Percentiles rank a stretch among this genome's conserved stretches.
phyloP scores from a whole-genome alignment of 164 flowering plant species.

The Berberis vulgaris region DNA sequence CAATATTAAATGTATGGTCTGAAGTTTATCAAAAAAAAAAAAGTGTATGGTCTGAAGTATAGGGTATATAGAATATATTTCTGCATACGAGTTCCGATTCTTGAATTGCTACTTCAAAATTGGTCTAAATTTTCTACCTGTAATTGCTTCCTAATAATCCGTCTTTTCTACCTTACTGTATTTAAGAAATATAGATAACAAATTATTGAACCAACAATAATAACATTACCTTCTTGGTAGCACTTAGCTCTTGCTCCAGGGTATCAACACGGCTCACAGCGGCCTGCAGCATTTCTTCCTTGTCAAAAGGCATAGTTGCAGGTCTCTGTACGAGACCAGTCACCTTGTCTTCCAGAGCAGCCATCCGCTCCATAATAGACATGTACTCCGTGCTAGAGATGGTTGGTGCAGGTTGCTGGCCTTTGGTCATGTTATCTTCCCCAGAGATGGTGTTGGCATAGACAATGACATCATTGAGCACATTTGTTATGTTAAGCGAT shows the following conservation, averaged over 20 bases:
- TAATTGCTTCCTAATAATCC: too few relatives aligned
- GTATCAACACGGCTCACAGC: slow-evolving; percentile 42
- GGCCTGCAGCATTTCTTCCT: slow-evolving; percentile 54
- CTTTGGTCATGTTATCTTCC: slow-evolving; percentile 16
- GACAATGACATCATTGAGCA: slow-evolving; percentile 44
- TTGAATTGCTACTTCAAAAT: too few relatives aligned
- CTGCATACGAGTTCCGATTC: too few relatives aligned
- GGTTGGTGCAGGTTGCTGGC: slow-evolving; percentile 20
- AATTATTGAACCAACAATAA: not conserved
- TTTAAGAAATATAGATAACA: too few relatives aligned
- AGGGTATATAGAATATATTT: too few relatives aligned
- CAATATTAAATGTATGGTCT: too few relatives aligned
- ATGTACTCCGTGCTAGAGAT: slow-evolving; percentile 40
- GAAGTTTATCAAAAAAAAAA: too few relatives aligned
- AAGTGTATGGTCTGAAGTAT: too few relatives aligned
- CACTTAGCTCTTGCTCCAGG: slow-evolving; percentile 52
- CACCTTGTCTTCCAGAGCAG: slow-evolving; percentile 61
- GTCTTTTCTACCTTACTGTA: too few relatives aligned
- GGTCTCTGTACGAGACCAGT: slow-evolving; percentile 30
- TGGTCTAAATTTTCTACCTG: too few relatives aligned
- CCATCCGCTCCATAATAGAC: slow-evolving; percentile 45
- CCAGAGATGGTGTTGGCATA: slow-evolving; percentile 29
- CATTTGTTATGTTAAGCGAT: slow-evolving; percentile 64
- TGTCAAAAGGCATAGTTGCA: slow-evolving; percentile 47
- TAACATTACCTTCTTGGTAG: slow-evolving; percentile 60